Evolutionary conservation across 83 land plant species (phyloP).

Genomic region (Thuja plicata): DNA sequence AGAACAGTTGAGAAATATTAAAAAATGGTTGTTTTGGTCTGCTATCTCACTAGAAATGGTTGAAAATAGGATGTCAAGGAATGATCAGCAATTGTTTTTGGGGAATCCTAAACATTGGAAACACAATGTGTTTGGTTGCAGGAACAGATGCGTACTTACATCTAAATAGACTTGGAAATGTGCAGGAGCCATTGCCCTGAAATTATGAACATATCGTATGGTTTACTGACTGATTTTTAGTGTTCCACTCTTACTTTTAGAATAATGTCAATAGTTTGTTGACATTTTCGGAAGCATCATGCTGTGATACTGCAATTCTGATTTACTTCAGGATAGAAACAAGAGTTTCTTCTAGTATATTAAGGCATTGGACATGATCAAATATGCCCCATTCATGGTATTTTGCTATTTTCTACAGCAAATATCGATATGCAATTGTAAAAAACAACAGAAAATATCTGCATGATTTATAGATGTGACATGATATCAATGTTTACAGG

Average conservation of each 20-base stretch:
- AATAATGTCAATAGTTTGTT: conserved; percentile 4
- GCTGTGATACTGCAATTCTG: neutral
- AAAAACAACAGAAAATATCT: neutral
- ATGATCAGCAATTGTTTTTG: neutral
- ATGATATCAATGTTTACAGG: neutral
- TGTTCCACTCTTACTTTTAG: neutral
- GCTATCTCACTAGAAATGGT: neutral
- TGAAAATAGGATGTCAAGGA: neutral
- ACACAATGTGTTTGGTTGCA: conserved; percentile 18
- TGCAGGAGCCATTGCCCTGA: conserved; percentile 51
- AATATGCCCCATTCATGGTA: neutral
- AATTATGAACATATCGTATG: neutral
- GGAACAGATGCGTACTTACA: conserved; percentile 66
- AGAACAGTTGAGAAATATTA: neutral
- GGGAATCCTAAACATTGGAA: neutral
- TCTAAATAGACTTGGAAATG: conserved; percentile 52
- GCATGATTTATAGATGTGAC: neutral
- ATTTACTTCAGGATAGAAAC: neutral
- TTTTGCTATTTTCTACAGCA: neutral
- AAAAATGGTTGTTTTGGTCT: neutral
- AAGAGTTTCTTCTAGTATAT: neutral
- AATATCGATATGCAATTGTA: neutral
- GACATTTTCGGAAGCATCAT: neutral
- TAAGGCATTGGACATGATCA: neutral
- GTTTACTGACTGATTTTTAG: neutral